A percentile compares a stretch with the other conserved stretches of the same genome.
Evolutionary conservation across 495 filamentous ascomycete species (phyloP).

Genomic region (Trichocladium uniseriatum): DNA sequence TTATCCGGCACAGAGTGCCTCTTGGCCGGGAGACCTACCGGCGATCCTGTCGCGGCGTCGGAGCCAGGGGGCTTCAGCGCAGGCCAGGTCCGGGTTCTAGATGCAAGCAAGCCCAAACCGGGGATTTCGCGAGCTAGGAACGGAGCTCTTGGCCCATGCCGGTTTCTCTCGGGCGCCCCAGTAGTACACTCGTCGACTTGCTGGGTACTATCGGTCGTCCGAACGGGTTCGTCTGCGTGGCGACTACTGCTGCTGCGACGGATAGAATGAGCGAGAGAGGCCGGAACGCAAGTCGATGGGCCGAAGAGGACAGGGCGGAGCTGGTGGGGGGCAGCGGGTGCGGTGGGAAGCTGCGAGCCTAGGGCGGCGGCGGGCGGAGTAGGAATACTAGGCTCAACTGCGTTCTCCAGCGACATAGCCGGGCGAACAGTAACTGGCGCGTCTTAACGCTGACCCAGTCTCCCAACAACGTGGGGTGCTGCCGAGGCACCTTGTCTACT

Average conservation of each 20-base stretch:
- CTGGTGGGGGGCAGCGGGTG: slow-evolving; percentile 6
- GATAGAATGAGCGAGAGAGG: slow-evolving; percentile 7
- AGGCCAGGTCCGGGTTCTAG: background rate
- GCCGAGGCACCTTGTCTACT: background rate
- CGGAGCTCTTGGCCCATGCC: slow-evolving; percentile 19
- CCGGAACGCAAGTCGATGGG: slow-evolving; percentile 10
- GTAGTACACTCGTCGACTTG: slow-evolving; percentile 4
- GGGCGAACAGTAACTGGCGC: slow-evolving; percentile 3
- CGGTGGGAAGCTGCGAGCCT: slow-evolving; percentile 4
- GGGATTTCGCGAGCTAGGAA: slow-evolving; percentile 2
- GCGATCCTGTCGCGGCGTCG: background rate
- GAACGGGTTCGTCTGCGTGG: slow-evolving; percentile 1
- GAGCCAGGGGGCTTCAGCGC: background rate
- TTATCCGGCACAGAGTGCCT: slow-evolving; percentile 8
- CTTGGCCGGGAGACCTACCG: slow-evolving; percentile 10
- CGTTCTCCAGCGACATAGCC: slow-evolving; percentile 17
- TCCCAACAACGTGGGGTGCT: background rate
- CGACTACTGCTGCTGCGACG: background rate
- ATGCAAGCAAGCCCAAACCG: background rate
- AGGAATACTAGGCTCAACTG: slow-evolving; percentile 9
- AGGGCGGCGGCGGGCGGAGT: slow-evolving; percentile 4
- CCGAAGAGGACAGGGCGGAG: background rate
- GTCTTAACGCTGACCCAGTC: slow-evolving; percentile 1
- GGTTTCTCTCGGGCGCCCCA: slow-evolving; percentile 10
- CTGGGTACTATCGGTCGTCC: background rate